A percentile compares a stretch with the other conserved stretches of the same genome.
Conservation (phyloP, 495 filamentous ascomycete genomes). For the Hyaloscypha hepaticicola region DNA sequence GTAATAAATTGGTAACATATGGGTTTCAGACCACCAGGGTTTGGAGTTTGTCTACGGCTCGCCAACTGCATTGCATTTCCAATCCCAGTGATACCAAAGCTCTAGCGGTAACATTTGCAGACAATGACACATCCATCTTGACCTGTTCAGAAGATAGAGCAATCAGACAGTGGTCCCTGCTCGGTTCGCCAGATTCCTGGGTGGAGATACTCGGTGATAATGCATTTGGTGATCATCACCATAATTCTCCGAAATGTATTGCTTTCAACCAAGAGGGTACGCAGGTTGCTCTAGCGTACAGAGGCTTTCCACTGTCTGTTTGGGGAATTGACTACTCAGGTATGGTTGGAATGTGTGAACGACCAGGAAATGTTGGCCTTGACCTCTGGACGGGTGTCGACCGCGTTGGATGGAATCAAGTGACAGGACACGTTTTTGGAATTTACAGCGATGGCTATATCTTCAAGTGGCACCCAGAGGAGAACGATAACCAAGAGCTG, state of each 20-base stretch:
- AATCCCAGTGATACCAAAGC: not conserved
- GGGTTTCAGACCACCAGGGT: not conserved
- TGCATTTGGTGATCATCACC: not conserved
- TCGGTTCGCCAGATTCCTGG: too few species aligned
- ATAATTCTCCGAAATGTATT: not conserved
- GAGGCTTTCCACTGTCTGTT: not conserved
- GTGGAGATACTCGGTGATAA: too few species aligned
- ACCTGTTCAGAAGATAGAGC: not conserved
- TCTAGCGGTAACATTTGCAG: not conserved
- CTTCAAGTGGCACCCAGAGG: conserved; percentile 34
- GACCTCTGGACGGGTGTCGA: conserved; percentile 26
- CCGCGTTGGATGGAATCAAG: conserved; percentile 32
- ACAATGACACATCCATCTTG: not conserved
- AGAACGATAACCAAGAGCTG: not conserved
- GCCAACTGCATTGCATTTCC: not conserved
- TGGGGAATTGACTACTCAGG: not conserved
- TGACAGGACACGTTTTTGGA: conserved; percentile 28
- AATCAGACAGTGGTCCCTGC: not conserved
- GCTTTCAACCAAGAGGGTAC: not conserved
- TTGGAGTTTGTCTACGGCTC: not conserved
- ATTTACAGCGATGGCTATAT: conserved; percentile 30
- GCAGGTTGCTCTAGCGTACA: not conserved
- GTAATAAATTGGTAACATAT: not conserved
- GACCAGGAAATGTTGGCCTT: not conserved
- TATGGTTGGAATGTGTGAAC: not conserved